Base-by-base conservation (phyloP, 345 rosid species). In the Moringa oleifera region DNA sequence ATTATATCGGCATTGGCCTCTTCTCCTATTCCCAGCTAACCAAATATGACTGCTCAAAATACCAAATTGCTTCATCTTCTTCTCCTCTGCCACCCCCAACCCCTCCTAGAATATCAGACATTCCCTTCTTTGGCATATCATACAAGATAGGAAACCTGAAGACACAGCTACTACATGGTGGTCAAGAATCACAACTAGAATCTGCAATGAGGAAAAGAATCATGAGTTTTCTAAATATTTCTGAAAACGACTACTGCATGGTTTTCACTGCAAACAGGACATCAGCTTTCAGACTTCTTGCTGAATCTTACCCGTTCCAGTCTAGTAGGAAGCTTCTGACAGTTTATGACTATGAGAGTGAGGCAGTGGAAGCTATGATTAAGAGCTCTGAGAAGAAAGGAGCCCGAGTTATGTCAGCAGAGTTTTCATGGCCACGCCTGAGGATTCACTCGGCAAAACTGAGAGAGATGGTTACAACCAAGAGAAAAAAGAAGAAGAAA, bases 401-500 rank as follows among this genome's bases (percentile, higher is more conserved):
- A 63, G 98, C 90, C 10, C 65, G 67, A 55, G 80, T 81, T 46
- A 69, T 81, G 87, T 79, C 94, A 18, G 94, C 97, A 0, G 94
- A 93, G 62, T 93, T 93, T 73, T 79, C 90, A 28, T 93, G 98
- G 98, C 97, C 98, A 19, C 78, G 89, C 65, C 77, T 90, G 69
- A 80, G 82, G 74, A 80, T 93, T 58, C 79, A 83, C 55, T 77
- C 97, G 0, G 66, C 80, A 28, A 93, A 81, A 59, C 63, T 93
- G 73, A 86, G 67, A 62, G 74, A 86, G 58, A 80, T 86, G 86
- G 45, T 93, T 18, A 81, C 69, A n/a, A 53, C 80, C 49, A 89
- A 85, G 58, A 77, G 72, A 58, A 79, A 71, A 56, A 75, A 78
- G 64, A 87, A 77, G 64, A 84, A 59, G 67, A 82, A 67, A 75